Evolutionary conservation across 208 protist genomes (phyloP).

Genomic region (Trypanosoma mega): DNA sequence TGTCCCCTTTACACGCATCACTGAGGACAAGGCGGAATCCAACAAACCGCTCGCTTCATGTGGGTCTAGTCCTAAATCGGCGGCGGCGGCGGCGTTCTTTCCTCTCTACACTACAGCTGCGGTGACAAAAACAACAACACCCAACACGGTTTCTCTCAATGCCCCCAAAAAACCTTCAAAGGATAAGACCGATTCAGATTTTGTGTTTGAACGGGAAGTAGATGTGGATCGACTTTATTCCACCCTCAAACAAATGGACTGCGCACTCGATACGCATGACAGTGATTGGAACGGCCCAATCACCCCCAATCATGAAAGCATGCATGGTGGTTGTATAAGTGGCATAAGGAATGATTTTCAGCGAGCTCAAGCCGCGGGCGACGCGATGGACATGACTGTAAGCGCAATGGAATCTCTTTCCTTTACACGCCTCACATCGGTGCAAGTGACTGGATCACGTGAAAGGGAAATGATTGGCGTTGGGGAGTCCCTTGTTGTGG

Average conservation of each 20-base stretch:
- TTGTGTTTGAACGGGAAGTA: not conserved
- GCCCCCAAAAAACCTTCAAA: not conserved
- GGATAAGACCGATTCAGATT: not conserved
- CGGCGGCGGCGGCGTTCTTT: too few relatives aligned
- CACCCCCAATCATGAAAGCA: too few relatives aligned
- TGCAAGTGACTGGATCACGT: not conserved
- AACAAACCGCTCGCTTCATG: too few relatives aligned
- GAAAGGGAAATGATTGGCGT: not conserved
- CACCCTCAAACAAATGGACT: not conserved
- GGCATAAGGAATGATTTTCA: not conserved
- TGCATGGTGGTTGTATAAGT: not conserved
- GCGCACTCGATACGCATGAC: not conserved
- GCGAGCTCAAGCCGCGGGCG: too few relatives aligned
- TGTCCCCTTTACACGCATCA: too few relatives aligned
- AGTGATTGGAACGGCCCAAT: too few relatives aligned
- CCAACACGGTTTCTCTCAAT: too few relatives aligned
- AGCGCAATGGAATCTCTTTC: slow-evolving; percentile 7
- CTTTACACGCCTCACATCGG: slow-evolving; percentile 1
- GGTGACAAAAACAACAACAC: too few relatives aligned
- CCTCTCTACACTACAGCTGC: too few relatives aligned
- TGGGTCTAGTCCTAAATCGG: too few relatives aligned
- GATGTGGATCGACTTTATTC: not conserved
- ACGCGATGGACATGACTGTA: too few relatives aligned
- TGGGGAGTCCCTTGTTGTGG: not conserved
- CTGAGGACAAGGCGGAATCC: too few relatives aligned